A percentile compares a stretch with the other conserved stretches of the same genome.
Evolutionary conservation across 2,329 filamentous ascomycete genomes (phyloP).

Genomic region (Coniella lustricola): DNA sequence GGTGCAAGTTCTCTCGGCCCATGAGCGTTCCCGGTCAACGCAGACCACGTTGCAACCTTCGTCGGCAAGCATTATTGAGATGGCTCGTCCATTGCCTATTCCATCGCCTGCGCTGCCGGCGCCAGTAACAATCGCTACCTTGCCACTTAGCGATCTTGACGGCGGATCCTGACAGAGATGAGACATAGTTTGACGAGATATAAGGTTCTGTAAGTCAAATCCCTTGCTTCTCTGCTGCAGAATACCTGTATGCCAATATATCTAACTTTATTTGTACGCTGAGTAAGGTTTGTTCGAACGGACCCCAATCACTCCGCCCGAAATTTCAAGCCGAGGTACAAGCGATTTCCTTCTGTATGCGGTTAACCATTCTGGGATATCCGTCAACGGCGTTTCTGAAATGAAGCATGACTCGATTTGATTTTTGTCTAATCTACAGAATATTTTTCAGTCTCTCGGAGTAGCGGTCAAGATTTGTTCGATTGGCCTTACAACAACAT

Average conservation of each 20-base stretch:
- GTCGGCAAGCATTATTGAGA: slow-evolving; percentile 46
- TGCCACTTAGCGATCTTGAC: not conserved
- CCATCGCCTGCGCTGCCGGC: slow-evolving; percentile 1
- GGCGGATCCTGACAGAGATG: not conserved
- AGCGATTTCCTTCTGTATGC: not conserved
- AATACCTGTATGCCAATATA: not conserved
- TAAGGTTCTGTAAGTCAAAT: too few species aligned
- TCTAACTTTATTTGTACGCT: not conserved
- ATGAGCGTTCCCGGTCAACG: slow-evolving; percentile 42
- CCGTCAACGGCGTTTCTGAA: not conserved
- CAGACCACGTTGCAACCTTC: slow-evolving; percentile 54
- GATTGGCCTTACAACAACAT: not conserved
- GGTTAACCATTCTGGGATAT: not conserved
- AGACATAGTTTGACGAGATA: not conserved
- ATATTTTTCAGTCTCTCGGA: too few species aligned
- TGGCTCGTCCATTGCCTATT: slow-evolving; percentile 3
- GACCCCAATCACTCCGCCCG: too few species aligned
- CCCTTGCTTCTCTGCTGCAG: too few species aligned
- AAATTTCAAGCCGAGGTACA: too few species aligned
- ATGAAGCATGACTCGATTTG: too few species aligned
- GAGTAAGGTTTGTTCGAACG: not conserved
- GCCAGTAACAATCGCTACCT: slow-evolving; percentile 3
- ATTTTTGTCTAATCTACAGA: too few species aligned
- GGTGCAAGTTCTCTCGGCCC: slow-evolving; percentile 45
- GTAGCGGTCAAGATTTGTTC: too few species aligned